Percentiles rank a stretch among this genome's conserved stretches.
phyloP scores from a whole-genome alignment of 2,329 filamentous ascomycete genomes.

The Acephala macrosclerotiorum region DNA sequence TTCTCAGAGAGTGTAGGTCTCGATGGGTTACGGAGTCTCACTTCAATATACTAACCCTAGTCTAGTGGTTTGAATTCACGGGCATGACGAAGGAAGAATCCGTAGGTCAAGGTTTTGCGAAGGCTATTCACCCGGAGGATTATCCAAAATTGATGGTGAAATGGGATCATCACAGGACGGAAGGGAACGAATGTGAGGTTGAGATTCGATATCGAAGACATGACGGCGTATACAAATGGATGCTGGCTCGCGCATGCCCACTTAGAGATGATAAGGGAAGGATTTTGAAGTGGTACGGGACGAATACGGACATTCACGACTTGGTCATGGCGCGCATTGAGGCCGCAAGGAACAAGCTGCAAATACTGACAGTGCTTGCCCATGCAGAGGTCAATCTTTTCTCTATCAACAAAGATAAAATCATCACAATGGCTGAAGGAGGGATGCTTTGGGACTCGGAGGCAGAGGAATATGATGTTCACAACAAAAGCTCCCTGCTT shows the following conservation, averaged over 20 bases:
- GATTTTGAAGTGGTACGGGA: constrained; percentile 39
- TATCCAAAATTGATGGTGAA: constrained; percentile 19
- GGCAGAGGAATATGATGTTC: constrained; percentile 10
- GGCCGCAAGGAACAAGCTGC: constrained; percentile 35
- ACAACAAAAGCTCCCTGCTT: constrained; percentile 24
- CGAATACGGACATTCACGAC: constrained; percentile 38
- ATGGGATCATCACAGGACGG: constrained; percentile 20
- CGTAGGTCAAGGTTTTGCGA: constrained; percentile 22
- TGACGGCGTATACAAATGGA: constrained; percentile 39
- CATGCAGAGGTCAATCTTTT: constrained; percentile 39
- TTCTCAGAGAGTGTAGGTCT: constrained; percentile 34
- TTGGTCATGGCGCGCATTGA: constrained; percentile 35
- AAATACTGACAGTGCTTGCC: constrained; percentile 35
- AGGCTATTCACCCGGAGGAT: constrained; percentile 33
- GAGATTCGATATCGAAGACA: constrained; percentile 36
- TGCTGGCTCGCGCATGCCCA: constrained; percentile 35
- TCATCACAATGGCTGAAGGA: constrained; percentile 35
- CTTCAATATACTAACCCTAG: background rate
- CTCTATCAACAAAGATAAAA: constrained; percentile 28
- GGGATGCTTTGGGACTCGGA: constrained; percentile 27
- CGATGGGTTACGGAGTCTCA: background rate
- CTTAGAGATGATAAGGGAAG: constrained; percentile 23
- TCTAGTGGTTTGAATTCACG: constrained; percentile 39
- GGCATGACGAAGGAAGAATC: constrained; percentile 32
- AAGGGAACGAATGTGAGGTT: constrained; percentile 24